Evolutionary conservation across 2,329 filamentous ascomycete species (phyloP).

Genomic region (Chaetothyriales sp.): DNA sequence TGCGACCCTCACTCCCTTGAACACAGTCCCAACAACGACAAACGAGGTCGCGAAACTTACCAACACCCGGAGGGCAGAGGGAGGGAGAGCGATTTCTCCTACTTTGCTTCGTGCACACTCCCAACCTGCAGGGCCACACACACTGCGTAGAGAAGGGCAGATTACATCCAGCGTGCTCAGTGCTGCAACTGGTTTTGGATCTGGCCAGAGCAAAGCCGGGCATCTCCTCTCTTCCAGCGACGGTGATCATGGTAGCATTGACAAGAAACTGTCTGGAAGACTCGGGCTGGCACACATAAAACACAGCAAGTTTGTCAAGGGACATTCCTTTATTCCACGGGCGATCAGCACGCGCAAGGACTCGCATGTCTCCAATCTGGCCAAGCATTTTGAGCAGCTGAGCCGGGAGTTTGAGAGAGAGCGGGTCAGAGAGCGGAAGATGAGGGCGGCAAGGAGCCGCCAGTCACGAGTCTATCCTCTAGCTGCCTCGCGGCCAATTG

Average conservation of each 20-base stretch:
- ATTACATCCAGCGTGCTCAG: constrained; percentile 14
- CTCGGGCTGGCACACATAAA: constrained; percentile 54
- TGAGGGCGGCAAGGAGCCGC: constrained; percentile 60
- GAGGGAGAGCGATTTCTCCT: constrained; percentile 24
- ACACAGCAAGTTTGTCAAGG: constrained; percentile 31
- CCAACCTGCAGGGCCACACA: constrained; percentile 29
- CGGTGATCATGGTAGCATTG: constrained; percentile 29
- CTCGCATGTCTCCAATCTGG: constrained; percentile 75
- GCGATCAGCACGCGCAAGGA: constrained; percentile 58
- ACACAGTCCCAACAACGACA: not conserved
- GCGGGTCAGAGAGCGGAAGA: constrained; percentile 67
- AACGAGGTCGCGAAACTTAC: not conserved
- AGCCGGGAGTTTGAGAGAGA: constrained; percentile 95
- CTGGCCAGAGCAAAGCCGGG: constrained; percentile 5
- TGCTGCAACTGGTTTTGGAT: constrained; percentile 14
- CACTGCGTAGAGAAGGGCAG: constrained; percentile 13
- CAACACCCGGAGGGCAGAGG: too few relatives aligned
- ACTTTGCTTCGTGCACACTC: constrained; percentile 37
- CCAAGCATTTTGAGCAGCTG: constrained; percentile 90
- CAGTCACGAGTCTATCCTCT: constrained; percentile 72
- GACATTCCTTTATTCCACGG: constrained; percentile 67
- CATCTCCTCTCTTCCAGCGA: constrained; percentile 10
- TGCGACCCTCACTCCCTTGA: not conserved
- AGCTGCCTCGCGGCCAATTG: constrained; percentile 84
- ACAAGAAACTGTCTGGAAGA: constrained; percentile 66